These are phyloP conservation scores for Protostelium mycophagum DNA, from an alignment of 78 protist species.

Conservation along the genomic window DNA sequence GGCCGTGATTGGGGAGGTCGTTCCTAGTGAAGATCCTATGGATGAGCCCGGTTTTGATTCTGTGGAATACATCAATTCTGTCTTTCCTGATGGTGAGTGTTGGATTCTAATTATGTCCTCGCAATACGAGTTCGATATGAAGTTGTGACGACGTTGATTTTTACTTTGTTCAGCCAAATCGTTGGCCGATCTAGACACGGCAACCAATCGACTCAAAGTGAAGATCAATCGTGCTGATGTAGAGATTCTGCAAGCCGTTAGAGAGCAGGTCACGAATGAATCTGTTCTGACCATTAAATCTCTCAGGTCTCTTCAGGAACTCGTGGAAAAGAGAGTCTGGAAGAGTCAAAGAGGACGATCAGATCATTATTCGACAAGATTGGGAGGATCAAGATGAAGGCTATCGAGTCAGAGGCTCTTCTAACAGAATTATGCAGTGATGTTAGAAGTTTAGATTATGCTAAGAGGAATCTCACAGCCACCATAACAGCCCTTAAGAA, in stretches of 20 bases:
- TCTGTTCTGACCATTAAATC: background rate
- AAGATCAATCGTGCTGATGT: slow-evolving; percentile 36
- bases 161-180: slow-evolving; percentile 16
- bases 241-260: slow-evolving; percentile 57
- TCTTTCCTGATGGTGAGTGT: slow-evolving; percentile 51
- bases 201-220: slow-evolving; percentile 19
- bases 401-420: slow-evolving; percentile 76
- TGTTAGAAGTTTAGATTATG: slow-evolving; percentile 82
- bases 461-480: slow-evolving; percentile 76
- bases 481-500: slow-evolving; percentile 72
- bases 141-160: background rate
- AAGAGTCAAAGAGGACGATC: slow-evolving; percentile 55
- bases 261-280: slow-evolving; percentile 48
- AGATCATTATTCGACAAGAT: slow-evolving; percentile 66
- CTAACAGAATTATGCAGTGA: slow-evolving; percentile 82
- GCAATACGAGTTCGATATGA: background rate
- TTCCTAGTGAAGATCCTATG: slow-evolving; percentile 58
- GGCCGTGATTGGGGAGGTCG: slow-evolving; percentile 53
- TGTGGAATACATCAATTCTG: slow-evolving; percentile 64
- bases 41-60: slow-evolving; percentile 70
- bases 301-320: slow-evolving; percentile 3
- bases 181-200: slow-evolving; percentile 19
- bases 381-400: slow-evolving; percentile 60
- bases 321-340: slow-evolving; percentile 63
- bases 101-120: too few relatives aligned